Base-by-base conservation (phyloP, 2,329 filamentous ascomycete species). In the Trichoderma atrobrunneum region DNA sequence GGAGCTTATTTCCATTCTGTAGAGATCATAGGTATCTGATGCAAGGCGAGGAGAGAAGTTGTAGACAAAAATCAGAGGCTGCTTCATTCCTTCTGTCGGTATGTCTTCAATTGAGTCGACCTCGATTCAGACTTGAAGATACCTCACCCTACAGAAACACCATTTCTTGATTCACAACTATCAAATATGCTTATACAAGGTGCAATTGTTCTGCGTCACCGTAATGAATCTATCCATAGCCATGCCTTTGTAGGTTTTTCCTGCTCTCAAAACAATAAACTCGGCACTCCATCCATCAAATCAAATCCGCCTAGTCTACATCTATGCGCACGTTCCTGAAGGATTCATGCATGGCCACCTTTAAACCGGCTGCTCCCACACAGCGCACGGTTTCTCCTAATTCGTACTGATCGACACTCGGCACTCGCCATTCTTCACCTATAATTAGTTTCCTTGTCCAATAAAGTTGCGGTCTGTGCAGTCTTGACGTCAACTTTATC, bases 1-100 rank as follows among this genome's bases (percentile, higher is more conserved):
- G 1, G 30, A 12, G 18, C 18, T 60, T 34, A 60, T 24, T 12
- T 30, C 14, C 3, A 2, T 21, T 30, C 4, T 60, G 3, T 21
- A 6, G 8, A n/a, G 5, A 60, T 14, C 2, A n/a, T n/a, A n/a
- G n/a, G 11, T 60, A 11, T n/a, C 2, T n/a, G 8, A 6, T 18
- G 6, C 16, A 18, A 59, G 3, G 10, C 8, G 0, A 30, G 6
- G 56, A n/a, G 43, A 48, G 8, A 6, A 5, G 4, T 2, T 21
- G 3, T 8, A 2, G 7, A 39, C 1, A 8, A 51, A 6, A 51
- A 0, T 5, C 5, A 51, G 21, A 3, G 10, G 0, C 1, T 6
- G 12, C n/a, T 3, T 3, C n/a, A 51, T 51, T 51, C 1, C 10
- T 24, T 2, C n/a, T 24, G 11, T 24, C 11, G 0, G 11, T 21